A percentile compares a stretch with the other conserved stretches of the same genome.
These are phyloP conservation scores for Mycena vitilis DNA, from an alignment of 768 basidiomycete species.

Conservation along the genomic window DNA sequence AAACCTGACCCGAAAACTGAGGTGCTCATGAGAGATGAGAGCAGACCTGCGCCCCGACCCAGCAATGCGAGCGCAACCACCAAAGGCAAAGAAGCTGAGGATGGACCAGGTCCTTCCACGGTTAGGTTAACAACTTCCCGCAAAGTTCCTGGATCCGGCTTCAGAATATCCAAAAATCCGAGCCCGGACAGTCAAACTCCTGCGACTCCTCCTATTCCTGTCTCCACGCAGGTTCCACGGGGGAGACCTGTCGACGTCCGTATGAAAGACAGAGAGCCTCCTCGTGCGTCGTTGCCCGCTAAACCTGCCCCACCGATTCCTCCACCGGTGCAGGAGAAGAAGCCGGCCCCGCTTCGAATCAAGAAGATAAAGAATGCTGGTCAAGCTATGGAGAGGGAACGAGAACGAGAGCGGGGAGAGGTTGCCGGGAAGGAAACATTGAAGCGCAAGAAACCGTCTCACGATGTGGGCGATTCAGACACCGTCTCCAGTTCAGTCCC, in stretches of 20 bases:
- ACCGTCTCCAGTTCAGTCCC: slow-evolving; percentile 34
- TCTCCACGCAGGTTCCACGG: slow-evolving; percentile 38
- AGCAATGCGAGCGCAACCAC: slow-evolving; percentile 40
- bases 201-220: slow-evolving; percentile 11
- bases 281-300: slow-evolving; percentile 46
- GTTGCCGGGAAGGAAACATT: slow-evolving; percentile 28
- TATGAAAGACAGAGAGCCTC: slow-evolving; percentile 36
- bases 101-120: slow-evolving; percentile 29
- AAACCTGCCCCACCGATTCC: slow-evolving; percentile 47
- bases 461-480: slow-evolving; percentile 49
- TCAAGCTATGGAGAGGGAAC: slow-evolving; percentile 11
- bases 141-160: slow-evolving; percentile 61
- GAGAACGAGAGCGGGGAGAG: slow-evolving; percentile 25
- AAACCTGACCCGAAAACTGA: slow-evolving; percentile 55
- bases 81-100: slow-evolving; percentile 34
- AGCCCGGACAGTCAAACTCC: slow-evolving; percentile 24
- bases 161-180: slow-evolving; percentile 50
- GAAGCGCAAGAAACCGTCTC: slow-evolving; percentile 55
- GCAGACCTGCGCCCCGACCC: slow-evolving; percentile 39
- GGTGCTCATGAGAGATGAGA: slow-evolving; percentile 63
- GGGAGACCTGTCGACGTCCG: slow-evolving; percentile 32
- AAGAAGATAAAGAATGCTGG: slow-evolving; percentile 28
- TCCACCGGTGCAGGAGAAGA: slow-evolving; percentile 41
- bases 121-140: slow-evolving; percentile 19
- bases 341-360: slow-evolving; percentile 35